phyloP scores from a whole-genome alignment of 169 alveolate genomes.

The Miamiensis avidus region DNA sequence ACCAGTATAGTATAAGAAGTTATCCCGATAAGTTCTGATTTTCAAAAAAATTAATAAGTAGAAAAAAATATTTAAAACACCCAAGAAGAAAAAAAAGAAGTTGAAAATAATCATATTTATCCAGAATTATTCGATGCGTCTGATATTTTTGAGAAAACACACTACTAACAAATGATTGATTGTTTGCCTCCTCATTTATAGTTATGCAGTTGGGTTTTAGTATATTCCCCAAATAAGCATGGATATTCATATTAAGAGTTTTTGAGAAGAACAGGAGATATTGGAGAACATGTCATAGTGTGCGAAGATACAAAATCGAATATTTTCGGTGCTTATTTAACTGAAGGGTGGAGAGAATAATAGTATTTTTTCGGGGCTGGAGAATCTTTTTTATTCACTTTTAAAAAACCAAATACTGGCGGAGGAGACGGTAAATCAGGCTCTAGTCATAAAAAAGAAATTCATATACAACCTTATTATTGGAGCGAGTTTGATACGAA shows the following conservation, averaged over 20 bases:
- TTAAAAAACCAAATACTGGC: slow-evolving; percentile 4
- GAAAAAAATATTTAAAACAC: no score
- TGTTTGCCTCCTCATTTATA: neutral
- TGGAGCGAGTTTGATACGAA: neutral
- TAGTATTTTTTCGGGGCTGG: slow-evolving; percentile 20
- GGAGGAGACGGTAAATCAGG: neutral
- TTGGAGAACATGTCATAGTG: slow-evolving; percentile 14
- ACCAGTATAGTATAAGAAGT: no score
- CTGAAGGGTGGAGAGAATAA: slow-evolving; percentile 20
- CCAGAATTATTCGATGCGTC: neutral
- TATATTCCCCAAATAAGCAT: slow-evolving; percentile 6
- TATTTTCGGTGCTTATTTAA: slow-evolving; percentile 20
- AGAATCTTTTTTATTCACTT: slow-evolving; percentile 12
- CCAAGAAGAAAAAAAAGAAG: no score
- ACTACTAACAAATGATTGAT: slow-evolving; percentile 8
- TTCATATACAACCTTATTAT: no score
- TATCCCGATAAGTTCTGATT: no score
- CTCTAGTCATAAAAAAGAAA: neutral
- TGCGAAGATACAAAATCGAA: neutral
- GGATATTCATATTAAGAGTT: slow-evolving; percentile 24
- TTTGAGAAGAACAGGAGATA: neutral
- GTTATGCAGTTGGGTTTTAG: slow-evolving; percentile 2
- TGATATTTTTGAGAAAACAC: neutral
- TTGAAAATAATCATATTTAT: no score
- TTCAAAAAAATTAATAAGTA: no score